These are phyloP conservation scores for Phytophthora vignae DNA, from an alignment of 352 stramenopile species.

Conservation along the genomic window DNA sequence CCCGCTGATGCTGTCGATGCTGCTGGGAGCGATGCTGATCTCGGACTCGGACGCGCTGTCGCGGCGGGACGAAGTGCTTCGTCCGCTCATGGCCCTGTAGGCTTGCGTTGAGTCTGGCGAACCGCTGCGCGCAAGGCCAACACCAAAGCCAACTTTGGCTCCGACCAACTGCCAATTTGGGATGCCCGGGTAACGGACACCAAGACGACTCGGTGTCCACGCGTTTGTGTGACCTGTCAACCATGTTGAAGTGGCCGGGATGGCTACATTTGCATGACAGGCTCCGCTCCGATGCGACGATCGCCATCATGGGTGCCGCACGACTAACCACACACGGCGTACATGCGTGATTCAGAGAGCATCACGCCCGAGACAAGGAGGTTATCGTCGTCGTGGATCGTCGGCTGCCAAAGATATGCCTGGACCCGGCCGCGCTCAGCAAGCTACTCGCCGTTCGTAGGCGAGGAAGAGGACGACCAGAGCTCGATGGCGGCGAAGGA, in stretches of 20 bases:
- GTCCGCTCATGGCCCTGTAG: constrained; percentile 17
- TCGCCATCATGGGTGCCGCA: constrained; percentile 9
- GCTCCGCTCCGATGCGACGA: constrained; percentile 9
- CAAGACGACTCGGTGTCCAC: too few relatives aligned
- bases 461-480: constrained; percentile 5
- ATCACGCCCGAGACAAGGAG: background rate
- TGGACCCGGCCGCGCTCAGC: constrained; percentile 2
- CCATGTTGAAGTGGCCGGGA: constrained; percentile 4
- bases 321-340: background rate
- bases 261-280: constrained; percentile 22
- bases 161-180: too few relatives aligned
- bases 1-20: constrained; percentile 28
- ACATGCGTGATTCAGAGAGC: background rate
- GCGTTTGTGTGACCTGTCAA: too few relatives aligned
- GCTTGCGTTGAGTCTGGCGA: too few relatives aligned
- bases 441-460: constrained; percentile 14
- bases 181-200: background rate
- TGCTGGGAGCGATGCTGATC: constrained; percentile 34
- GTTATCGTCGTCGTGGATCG: background rate
- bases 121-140: too few relatives aligned
- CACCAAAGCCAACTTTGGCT: too few relatives aligned
- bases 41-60: constrained; percentile 34
- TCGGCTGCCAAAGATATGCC: background rate
- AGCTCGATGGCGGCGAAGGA: background rate
- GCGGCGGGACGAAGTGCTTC: constrained; percentile 16